Conservation (phyloP, 2,329 filamentous ascomycete genomes). For the Alternaria sp. region DNA sequence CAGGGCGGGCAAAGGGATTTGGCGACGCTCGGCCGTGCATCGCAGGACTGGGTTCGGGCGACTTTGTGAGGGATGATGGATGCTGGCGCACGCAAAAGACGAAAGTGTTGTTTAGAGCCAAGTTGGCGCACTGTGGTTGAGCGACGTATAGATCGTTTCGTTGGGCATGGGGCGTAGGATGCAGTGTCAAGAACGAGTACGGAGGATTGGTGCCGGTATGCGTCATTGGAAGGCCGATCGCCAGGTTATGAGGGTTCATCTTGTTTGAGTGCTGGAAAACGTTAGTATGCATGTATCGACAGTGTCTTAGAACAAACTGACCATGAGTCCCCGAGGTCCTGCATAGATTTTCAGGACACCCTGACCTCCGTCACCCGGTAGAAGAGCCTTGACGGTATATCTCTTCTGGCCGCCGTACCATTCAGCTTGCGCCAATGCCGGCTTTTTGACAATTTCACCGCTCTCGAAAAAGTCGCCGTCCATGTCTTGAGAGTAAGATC, state of each 20-base stretch:
- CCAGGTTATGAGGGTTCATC: constrained; percentile 90
- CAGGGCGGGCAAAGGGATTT: constrained; percentile 60
- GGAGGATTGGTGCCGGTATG: constrained; percentile 92
- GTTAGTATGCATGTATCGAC: constrained; percentile 19
- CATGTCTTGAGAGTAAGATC: constrained; percentile 76
- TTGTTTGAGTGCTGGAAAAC: constrained; percentile 78
- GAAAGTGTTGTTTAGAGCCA: constrained; percentile 96
- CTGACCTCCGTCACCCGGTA: constrained; percentile 90
- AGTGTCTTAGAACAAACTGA: constrained; percentile 29
- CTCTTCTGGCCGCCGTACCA: constrained; percentile 88
- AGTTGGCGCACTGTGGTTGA: constrained; percentile 87
- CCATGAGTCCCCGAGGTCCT: constrained; percentile 91
- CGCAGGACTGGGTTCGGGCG: constrained; percentile 43
- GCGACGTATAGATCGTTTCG: constrained; percentile 96
- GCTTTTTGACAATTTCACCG: constrained; percentile 83
- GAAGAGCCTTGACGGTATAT: constrained; percentile 89
- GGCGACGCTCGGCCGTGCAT: constrained; percentile 57
- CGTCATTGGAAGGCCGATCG: constrained; percentile 85
- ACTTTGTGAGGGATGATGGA: constrained; percentile 64
- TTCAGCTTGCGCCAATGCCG: constrained; percentile 86
- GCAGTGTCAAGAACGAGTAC: constrained; percentile 90
- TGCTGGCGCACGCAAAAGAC: constrained; percentile 96
- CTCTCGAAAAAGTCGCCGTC: constrained; percentile 95
- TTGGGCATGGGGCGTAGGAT: constrained; percentile 97
- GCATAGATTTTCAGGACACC: constrained; percentile 91